phyloP scores from a whole-genome alignment of 176 grass and related monocot genomes.

The Bonia amplexicaulis region DNA sequence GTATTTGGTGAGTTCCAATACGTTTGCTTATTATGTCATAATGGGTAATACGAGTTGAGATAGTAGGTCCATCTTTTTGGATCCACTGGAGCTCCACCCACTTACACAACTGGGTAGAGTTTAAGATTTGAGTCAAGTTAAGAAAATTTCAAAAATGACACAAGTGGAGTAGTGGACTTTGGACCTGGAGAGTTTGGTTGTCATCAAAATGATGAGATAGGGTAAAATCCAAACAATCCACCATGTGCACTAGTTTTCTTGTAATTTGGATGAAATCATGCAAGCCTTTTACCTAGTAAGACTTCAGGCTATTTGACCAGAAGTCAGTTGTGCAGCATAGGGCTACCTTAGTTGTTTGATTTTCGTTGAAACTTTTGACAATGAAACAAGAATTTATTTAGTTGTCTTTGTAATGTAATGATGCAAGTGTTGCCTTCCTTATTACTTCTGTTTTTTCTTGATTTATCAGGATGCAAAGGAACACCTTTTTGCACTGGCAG shows the following conservation, averaged over 20 bases:
- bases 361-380: background rate
- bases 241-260: background rate
- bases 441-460: slow-evolving; percentile 14
- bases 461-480: slow-evolving; percentile 89
- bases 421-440: background rate
- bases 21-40: background rate
- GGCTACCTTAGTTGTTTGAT: background rate
- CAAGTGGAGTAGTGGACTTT: background rate
- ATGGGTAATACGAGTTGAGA: background rate
- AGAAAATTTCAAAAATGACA: background rate
- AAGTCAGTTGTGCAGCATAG: slow-evolving; percentile 12
- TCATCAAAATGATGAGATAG: background rate
- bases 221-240: background rate
- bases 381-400: background rate
- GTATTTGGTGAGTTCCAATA: background rate
- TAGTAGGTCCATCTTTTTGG: background rate
- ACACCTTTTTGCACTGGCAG: slow-evolving; percentile 88
- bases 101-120: background rate
- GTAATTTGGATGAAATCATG: background rate
- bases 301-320: background rate
- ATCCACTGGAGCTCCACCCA: background rate
- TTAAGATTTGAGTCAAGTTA: background rate
- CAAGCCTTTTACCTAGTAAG: background rate
- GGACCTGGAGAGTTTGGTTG: background rate
- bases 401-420: background rate